Evolutionary conservation across 1,284 basidiomycete species (phyloP).

Genomic region (Somion occarium): DNA sequence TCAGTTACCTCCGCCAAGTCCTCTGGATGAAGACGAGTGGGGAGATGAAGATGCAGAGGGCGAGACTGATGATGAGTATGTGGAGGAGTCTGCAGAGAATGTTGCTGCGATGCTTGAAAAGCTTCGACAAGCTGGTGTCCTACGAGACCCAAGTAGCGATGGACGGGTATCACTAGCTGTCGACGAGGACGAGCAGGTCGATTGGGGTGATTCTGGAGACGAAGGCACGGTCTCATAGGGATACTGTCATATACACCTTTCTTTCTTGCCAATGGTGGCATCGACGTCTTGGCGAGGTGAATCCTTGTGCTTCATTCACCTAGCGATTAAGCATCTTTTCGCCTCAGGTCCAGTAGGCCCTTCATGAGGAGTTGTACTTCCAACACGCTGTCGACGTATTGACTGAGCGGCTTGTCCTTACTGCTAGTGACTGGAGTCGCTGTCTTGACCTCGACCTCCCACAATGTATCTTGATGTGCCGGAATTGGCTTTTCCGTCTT

Average conservation of each 20-base stretch:
- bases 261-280: too few species aligned
- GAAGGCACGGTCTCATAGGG: constrained; percentile 27
- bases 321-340: constrained; percentile 46
- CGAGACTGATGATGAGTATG: constrained; percentile 35
- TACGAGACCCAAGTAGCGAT: constrained; percentile 24
- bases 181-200: constrained; percentile 50
- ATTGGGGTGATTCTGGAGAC: constrained; percentile 57
- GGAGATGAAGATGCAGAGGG: constrained; percentile 28
- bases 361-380: constrained; percentile 79
- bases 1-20: neutral
- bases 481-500: constrained; percentile 69
- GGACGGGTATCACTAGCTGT: constrained; percentile 19
- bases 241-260: neutral
- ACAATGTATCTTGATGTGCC: constrained; percentile 68
- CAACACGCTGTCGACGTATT: constrained; percentile 64
- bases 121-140: constrained; percentile 38
- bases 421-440: constrained; percentile 69
- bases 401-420: constrained; percentile 58
- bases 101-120: constrained; percentile 40
- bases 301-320: too few species aligned
- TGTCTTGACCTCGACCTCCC: constrained; percentile 82
- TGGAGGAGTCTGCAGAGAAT: constrained; percentile 11
- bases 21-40: constrained; percentile 15
- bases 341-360: constrained; percentile 64
- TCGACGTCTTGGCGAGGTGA: neutral